Percentiles rank a stretch among this genome's conserved stretches.
Evolutionary conservation across 192 early-diverging fungal species (phyloP).

Genomic region (Backusella tarrabulga): DNA sequence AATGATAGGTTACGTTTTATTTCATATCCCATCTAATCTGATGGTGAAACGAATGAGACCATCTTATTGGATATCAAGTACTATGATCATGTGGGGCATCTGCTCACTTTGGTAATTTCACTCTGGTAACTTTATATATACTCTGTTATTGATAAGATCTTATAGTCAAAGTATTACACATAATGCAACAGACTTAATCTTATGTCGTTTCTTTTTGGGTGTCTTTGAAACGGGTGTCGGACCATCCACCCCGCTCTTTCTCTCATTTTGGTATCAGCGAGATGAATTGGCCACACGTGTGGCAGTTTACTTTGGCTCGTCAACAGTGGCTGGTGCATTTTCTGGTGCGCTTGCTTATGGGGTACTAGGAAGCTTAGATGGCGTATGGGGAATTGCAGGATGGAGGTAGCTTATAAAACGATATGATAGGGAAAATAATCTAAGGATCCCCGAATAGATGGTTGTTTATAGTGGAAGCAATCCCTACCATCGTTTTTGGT

Average conservation of each 20-base stretch:
- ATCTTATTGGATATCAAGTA: slow-evolving; percentile 27
- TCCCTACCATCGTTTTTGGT: slow-evolving; percentile 61
- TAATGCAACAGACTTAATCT: slow-evolving; percentile 24
- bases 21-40: slow-evolving; percentile 30
- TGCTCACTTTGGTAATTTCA: slow-evolving; percentile 22
- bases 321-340: slow-evolving; percentile 71
- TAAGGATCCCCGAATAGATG: slow-evolving; percentile 30
- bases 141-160: neutral
- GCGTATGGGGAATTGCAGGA: slow-evolving; percentile 49
- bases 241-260: slow-evolving; percentile 15
- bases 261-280: slow-evolving; percentile 27
- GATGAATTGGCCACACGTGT: slow-evolving; percentile 33
- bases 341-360: slow-evolving; percentile 72
- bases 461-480: slow-evolving; percentile 70
- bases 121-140: neutral
- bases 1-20: slow-evolving; percentile 26
- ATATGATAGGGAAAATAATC: neutral
- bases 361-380: slow-evolving; percentile 47
- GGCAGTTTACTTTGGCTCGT: slow-evolving; percentile 63
- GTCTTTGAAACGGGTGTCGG: slow-evolving; percentile 25
- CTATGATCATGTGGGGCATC: slow-evolving; percentile 33
- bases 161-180: slow-evolving; percentile 22
- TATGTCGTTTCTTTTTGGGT: slow-evolving; percentile 30
- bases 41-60: slow-evolving; percentile 26
- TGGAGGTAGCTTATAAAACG: slow-evolving; percentile 44